phyloP scores from a whole-genome alignment of 495 filamentous ascomycete species.

The Daldinia childiae region DNA sequence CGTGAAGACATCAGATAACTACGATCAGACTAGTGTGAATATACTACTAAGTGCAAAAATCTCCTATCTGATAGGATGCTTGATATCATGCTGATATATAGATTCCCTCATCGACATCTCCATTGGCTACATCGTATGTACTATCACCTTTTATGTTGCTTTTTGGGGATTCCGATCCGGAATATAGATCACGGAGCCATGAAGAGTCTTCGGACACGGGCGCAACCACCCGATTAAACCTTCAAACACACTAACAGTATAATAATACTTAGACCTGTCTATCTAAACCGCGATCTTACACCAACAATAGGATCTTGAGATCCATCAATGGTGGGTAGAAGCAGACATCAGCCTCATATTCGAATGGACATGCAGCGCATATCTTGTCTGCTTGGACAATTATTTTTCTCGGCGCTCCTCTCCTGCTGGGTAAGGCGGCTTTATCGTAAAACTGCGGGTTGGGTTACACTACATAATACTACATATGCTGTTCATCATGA shows the following conservation, averaged over 20 bases:
- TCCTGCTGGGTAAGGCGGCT: slow-evolving; percentile 44
- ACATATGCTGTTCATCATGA: neutral
- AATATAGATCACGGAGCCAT: slow-evolving; percentile 4
- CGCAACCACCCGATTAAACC: slow-evolving; percentile 9
- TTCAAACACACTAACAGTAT: neutral
- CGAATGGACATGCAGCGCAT: slow-evolving; percentile 29
- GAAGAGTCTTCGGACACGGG: slow-evolving; percentile 4
- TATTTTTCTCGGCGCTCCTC: slow-evolving; percentile 27
- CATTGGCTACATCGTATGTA: slow-evolving; percentile 15
- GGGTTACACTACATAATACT: slow-evolving; percentile 37
- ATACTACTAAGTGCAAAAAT: neutral
- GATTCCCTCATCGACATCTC: neutral
- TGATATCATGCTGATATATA: neutral
- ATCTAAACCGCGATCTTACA: slow-evolving; percentile 11
- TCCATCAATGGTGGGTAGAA: slow-evolving; percentile 32
- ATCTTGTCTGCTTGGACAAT: slow-evolving; percentile 22
- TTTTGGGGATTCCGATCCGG: slow-evolving; percentile 10
- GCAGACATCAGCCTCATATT: slow-evolving; percentile 42
- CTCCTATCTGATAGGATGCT: neutral
- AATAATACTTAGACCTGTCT: neutral
- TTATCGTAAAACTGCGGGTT: slow-evolving; percentile 37
- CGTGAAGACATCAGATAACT: neutral
- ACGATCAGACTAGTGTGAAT: neutral
- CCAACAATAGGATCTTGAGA: slow-evolving; percentile 23
- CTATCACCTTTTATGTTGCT: slow-evolving; percentile 12